Conservation (phyloP, 495 filamentous ascomycete species). For the Echria macrotheca region DNA sequence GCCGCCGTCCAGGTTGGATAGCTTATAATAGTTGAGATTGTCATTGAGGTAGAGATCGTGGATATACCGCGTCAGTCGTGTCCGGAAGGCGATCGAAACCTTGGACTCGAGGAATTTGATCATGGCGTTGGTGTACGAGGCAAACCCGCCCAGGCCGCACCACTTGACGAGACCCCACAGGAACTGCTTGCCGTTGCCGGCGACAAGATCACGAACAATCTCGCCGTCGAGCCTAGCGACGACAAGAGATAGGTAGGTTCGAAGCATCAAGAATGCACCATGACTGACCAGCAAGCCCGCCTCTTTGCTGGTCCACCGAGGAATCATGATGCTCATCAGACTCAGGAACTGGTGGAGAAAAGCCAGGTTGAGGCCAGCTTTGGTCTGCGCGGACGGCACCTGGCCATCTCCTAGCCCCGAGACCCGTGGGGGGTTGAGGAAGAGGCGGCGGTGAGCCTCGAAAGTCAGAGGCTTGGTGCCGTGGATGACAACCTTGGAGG, state of each 20-base stretch:
- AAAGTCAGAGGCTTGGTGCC: constrained; percentile 93
- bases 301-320: constrained; percentile 90
- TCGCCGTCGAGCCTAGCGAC: constrained; percentile 93
- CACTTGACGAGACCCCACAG: constrained; percentile 82
- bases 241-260: constrained; percentile 91
- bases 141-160: constrained; percentile 59
- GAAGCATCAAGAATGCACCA: constrained; percentile 76
- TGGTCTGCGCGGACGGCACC: constrained; percentile 84
- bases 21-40: constrained; percentile 91
- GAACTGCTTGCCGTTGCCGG: constrained; percentile 84
- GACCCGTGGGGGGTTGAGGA: constrained; percentile 81
- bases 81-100: constrained; percentile 96
- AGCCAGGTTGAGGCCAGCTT: constrained; percentile 93
- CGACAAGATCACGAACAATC: constrained; percentile 92
- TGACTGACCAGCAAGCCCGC: constrained; percentile 83
- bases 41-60: constrained; percentile 95
- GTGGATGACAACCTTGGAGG: constrained; percentile 85
- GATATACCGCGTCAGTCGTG: constrained; percentile 91
- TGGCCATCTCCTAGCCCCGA: constrained; percentile 67
- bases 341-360: constrained; percentile 97
- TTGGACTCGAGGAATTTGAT: constrained; percentile 98
- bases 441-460: constrained; percentile 89
- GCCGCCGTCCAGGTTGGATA: constrained; percentile 89
- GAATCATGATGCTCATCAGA: constrained; percentile 94
- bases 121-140: constrained; percentile 90